Percentiles rank a stretch among this genome's conserved stretches.
These are phyloP conservation scores for Fusarium hainanense DNA, from an alignment of 2,329 filamentous ascomycete species.

Conservation along the genomic window DNA sequence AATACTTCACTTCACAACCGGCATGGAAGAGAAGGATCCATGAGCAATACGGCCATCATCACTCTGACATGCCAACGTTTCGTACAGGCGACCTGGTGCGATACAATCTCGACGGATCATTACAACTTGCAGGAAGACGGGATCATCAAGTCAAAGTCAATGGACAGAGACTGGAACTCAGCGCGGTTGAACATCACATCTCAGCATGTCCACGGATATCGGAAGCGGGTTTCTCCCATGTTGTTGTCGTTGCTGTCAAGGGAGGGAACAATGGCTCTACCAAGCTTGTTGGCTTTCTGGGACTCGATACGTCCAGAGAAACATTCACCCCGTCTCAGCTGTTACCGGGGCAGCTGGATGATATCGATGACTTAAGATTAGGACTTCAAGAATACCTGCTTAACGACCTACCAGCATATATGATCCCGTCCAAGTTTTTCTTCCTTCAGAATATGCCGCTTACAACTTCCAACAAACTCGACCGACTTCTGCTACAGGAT, in stretches of 20 bases:
- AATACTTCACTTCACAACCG: neutral
- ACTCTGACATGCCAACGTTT: neutral
- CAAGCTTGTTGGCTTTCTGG: constrained; percentile 2
- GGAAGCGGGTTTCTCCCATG: neutral
- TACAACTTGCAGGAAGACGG: neutral
- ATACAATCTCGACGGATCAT: constrained; percentile 5
- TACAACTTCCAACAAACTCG: constrained; percentile 1
- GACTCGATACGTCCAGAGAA: neutral
- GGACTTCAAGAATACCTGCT: neutral
- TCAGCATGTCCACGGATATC: neutral
- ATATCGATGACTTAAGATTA: neutral
- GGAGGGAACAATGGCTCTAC: neutral
- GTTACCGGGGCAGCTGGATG: neutral
- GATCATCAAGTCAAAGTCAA: constrained; percentile 13
- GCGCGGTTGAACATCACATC: neutral
- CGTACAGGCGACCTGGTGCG: constrained; percentile 1
- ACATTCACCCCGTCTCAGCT: neutral
- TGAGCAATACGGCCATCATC: neutral
- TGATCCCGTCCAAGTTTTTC: neutral
- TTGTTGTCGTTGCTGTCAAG: neutral
- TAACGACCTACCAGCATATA: neutral
- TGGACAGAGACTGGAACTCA: neutral
- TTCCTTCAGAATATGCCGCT: neutral
- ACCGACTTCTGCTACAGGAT: neutral
- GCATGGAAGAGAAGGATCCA: neutral